phyloP scores from a whole-genome alignment of 2,329 filamentous ascomycete species.

The Fusarium chlamydosporum region DNA sequence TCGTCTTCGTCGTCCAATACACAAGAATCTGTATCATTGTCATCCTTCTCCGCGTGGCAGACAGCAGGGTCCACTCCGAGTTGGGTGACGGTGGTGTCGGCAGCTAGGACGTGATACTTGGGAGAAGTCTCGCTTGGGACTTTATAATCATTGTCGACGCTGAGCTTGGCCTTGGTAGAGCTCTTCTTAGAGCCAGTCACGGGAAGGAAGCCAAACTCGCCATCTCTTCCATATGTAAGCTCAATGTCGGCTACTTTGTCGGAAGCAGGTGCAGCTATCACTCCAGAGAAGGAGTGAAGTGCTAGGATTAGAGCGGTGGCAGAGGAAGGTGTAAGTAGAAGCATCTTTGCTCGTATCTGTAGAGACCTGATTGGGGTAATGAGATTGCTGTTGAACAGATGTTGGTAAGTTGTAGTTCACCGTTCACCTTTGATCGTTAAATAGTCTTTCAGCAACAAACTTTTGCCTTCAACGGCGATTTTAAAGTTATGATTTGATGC shows the following conservation, averaged over 20 bases:
- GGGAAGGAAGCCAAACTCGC: not conserved
- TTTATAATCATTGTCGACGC: slow-evolving; percentile 12
- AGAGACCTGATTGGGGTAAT: not conserved
- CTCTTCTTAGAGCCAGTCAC: not conserved
- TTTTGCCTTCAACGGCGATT: not conserved
- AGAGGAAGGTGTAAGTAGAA: slow-evolving; percentile 23
- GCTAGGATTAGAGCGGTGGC: slow-evolving; percentile 24
- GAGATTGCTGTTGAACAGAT: not conserved
- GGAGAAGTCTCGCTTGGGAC: not conserved
- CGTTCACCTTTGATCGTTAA: not conserved
- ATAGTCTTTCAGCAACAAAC: not conserved
- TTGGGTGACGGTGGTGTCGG: not conserved
- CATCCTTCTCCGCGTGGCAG: not conserved
- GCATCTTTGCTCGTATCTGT: slow-evolving; percentile 22
- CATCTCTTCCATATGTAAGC: not conserved
- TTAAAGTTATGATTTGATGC: not conserved
- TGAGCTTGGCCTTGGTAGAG: not conserved
- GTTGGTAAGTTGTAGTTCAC: not conserved
- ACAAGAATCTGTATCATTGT: not conserved
- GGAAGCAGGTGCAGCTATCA: slow-evolving; percentile 20
- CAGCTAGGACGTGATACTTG: slow-evolving; percentile 11
- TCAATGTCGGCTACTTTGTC: not conserved
- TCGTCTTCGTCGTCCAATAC: not conserved
- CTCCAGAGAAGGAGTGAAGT: slow-evolving; percentile 7
- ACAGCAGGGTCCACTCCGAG: not conserved